Conservation (phyloP, 2,329 filamentous ascomycete species). For the Fusarium devonianum region DNA sequence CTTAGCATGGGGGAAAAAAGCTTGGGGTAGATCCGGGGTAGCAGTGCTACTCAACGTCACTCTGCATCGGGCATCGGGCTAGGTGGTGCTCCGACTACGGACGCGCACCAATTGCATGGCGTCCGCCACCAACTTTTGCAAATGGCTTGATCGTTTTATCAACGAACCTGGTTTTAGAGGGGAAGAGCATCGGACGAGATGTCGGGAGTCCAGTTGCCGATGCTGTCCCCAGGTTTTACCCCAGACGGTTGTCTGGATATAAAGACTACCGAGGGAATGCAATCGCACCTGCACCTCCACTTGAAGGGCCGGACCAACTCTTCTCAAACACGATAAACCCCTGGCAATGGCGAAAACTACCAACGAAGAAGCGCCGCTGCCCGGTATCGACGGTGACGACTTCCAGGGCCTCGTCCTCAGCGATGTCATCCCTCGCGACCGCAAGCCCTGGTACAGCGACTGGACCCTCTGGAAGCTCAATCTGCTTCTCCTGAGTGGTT, state of each 20-base stretch:
- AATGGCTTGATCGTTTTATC: not conserved
- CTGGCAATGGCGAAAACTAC: constrained; percentile 17
- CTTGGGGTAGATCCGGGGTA: constrained; percentile 36
- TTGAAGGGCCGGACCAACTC: not conserved
- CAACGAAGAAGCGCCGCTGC: constrained; percentile 16
- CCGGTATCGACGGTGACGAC: constrained; percentile 24
- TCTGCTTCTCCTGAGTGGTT: constrained; percentile 41
- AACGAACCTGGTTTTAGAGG: not conserved
- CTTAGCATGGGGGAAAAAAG: not conserved
- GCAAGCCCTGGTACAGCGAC: constrained; percentile 36
- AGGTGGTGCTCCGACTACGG: not conserved
- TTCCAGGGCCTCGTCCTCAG: constrained; percentile 37
- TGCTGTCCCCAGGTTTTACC: not conserved
- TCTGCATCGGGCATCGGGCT: constrained; percentile 27
- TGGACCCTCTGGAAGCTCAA: constrained; percentile 43
- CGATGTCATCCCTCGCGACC: constrained; percentile 34
- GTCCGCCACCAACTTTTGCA: not conserved
- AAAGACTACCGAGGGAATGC: constrained; percentile 17
- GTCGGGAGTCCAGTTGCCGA: constrained; percentile 1
- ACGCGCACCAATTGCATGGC: not conserved
- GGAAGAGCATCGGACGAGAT: constrained; percentile 16
- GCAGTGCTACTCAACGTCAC: not conserved
- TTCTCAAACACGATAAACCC: not conserved
- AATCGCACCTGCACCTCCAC: not conserved
- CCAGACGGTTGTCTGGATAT: constrained; percentile 15